Percentiles rank a stretch among this genome's conserved stretches.
Evolutionary conservation across 2,329 filamentous ascomycete species (phyloP).

Genomic region (Cytospora schulzeri): DNA sequence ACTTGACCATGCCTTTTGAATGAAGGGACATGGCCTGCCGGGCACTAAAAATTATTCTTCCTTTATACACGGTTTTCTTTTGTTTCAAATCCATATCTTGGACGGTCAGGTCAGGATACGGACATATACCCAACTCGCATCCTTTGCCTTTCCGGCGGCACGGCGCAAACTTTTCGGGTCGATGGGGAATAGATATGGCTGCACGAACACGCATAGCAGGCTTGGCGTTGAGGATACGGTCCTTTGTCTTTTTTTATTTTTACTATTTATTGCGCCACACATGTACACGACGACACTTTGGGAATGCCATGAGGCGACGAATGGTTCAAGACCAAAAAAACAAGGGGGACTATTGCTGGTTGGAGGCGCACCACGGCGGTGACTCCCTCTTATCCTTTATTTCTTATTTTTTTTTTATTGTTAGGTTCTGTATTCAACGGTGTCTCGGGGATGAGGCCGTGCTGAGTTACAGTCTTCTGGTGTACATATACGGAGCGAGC

Average conservation of each 20-base stretch:
- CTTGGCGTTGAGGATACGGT: slow-evolving; percentile 11
- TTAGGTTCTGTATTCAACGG: neutral
- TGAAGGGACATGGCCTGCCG: neutral
- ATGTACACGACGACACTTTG: slow-evolving; percentile 1
- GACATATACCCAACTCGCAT: slow-evolving; percentile 25
- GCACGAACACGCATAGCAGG: slow-evolving; percentile 28
- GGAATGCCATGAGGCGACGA: slow-evolving; percentile 13
- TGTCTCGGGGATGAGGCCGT: neutral
- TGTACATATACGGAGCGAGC: slow-evolving; percentile 20
- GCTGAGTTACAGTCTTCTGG: neutral
- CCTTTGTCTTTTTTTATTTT: neutral
- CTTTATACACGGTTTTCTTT: slow-evolving; percentile 11
- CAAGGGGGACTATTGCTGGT: neutral
- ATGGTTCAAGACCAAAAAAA: slow-evolving; percentile 14
- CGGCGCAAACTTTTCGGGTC: slow-evolving; percentile 12
- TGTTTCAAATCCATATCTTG: slow-evolving; percentile 13
- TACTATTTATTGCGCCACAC: neutral
- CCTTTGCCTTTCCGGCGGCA: slow-evolving; percentile 7
- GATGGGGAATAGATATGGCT: slow-evolving; percentile 19
- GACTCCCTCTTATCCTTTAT: neutral
- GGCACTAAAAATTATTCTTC: neutral
- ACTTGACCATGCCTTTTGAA: neutral
- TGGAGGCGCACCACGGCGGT: neutral
- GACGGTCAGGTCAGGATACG: slow-evolving; percentile 24
- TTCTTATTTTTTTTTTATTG: neutral